Conservation (phyloP, 495 filamentous ascomycete species). For the Penicillium parvum region DNA sequence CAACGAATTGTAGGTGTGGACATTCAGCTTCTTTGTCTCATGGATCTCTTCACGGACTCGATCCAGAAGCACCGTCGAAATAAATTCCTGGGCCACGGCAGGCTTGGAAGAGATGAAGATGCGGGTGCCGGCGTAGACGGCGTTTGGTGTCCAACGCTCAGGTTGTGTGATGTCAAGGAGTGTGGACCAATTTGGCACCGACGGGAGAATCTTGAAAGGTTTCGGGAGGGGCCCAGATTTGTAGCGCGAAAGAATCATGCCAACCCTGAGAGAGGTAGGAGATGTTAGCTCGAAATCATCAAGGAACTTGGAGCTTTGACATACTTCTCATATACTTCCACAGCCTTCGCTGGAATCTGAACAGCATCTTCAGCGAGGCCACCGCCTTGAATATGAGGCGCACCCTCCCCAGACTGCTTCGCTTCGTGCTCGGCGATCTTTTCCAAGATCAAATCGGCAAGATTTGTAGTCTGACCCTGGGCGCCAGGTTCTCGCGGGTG, state of each 20-base stretch:
- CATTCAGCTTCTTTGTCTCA: conserved; percentile 87
- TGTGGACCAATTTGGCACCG: conserved; percentile 83
- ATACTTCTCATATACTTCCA: conserved; percentile 91
- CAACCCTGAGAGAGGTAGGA: conserved; percentile 64
- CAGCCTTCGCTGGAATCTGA: conserved; percentile 81
- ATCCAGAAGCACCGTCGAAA: conserved; percentile 76
- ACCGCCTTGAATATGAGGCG: conserved; percentile 42
- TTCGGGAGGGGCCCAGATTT: conserved; percentile 94
- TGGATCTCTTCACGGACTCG: conserved; percentile 83
- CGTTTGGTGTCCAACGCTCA: conserved; percentile 83
- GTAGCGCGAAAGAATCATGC: conserved; percentile 83
- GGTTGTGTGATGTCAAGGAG: conserved; percentile 78
- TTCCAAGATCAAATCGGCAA: conserved; percentile 86
- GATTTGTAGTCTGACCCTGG: conserved; percentile 61
- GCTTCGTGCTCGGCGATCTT: conserved; percentile 94
- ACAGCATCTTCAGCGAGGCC: conserved; percentile 69
- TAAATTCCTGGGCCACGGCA: conserved; percentile 68
- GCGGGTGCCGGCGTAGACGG: conserved; percentile 77
- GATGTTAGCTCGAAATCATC: conserved; percentile 13
- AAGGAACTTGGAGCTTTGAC: conserved; percentile 13
- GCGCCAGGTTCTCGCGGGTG: conserved; percentile 42
- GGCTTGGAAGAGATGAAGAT: conserved; percentile 85
- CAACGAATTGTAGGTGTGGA: conserved; percentile 87
- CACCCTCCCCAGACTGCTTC: conserved; percentile 42
- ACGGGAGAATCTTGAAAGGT: conserved; percentile 94